Base-by-base conservation (phyloP, 108 stramenopile species). In the Skeletonema costatum region DNA sequence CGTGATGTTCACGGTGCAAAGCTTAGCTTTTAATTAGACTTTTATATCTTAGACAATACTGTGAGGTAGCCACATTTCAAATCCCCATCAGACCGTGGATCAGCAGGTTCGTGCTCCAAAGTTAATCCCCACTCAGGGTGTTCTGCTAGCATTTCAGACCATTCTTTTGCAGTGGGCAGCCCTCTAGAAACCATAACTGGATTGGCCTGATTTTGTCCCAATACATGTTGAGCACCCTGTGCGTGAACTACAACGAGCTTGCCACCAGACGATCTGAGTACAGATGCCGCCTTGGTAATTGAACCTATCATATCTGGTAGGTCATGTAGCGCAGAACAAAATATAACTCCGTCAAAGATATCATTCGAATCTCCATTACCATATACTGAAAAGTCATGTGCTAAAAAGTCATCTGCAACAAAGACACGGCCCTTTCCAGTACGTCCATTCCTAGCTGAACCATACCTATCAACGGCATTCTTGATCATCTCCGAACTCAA, bases 261-360 rank as follows among this genome's bases (percentile, higher is more conserved):
- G 29, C 87, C 87, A 51, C 85, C 73, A 30, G 69, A 13, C 10
- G 71, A 3, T 59, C 68, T 39, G 2, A 92, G 46, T 29, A 90
- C 41, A 5, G 53, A 74, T 33, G 59, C 66, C 17, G 91, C 87
- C 59, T 84, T 92, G 11, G 39, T 70, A 36, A 92, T 77, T 29
- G 85, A 71, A 2, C 41, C 60, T 16, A 61, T 60, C 76, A 75
- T 70, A 71, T 92, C 91, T 12, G 91, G 89, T 42, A 92, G 63
- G 71, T 92, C 89, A 71, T 92, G 91, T 30, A 92, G 73, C 17
- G 87, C 38, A 9, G 87, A 85, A 48, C 91, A 92, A 81, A 92
- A 90, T n/a, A 92, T 76, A 21, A 89, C 76, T 29, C 77, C 66
- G 69, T 88, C 81, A 70, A 87, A 92, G 14, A 61, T 60, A 19